A percentile compares a stretch with the other conserved stretches of the same genome.
phyloP scores from a whole-genome alignment of 768 basidiomycete genomes.

The Leccinum rimulosum region DNA sequence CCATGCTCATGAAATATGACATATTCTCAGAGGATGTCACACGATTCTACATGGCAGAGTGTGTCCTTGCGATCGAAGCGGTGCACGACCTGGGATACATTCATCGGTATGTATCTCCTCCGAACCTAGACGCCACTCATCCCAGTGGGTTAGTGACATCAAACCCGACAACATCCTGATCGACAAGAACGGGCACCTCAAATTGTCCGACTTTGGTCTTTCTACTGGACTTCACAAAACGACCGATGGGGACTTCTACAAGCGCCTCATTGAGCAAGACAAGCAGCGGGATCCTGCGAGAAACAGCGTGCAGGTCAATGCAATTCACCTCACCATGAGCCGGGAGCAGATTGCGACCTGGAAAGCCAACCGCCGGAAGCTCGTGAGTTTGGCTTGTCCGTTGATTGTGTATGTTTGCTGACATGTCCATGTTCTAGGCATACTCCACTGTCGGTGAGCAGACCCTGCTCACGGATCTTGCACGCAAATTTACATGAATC shows the following conservation, averaged over 20 bases:
- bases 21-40: constrained; percentile 98
- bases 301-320: constrained; percentile 97
- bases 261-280: constrained; percentile 80
- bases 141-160: constrained; percentile 68
- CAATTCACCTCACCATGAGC: constrained; percentile 96
- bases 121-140: constrained; percentile 2
- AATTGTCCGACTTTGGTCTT: constrained; percentile 96
- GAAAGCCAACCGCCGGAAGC: constrained; percentile 96
- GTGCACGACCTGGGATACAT: constrained; percentile 99
- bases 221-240: constrained; percentile 97
- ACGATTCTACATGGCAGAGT: constrained; percentile 99
- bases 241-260: constrained; percentile 92
- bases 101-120: constrained; percentile 66
- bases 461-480: not conserved
- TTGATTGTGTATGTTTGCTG: not conserved
- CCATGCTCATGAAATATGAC: constrained; percentile 99
- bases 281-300: constrained; percentile 64
- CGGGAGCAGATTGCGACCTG: constrained; percentile 97
- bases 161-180: constrained; percentile 99
- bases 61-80: constrained; percentile 95
- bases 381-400: constrained; percentile 47
- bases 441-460: constrained; percentile 78
- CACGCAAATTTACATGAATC: constrained; percentile 1
- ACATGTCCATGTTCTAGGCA: constrained; percentile 50
- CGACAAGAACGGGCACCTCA: constrained; percentile 94